Evolutionary conservation across 768 basidiomycete genomes (phyloP), one percentile per base, ranked within the genome.

Genomic region (Russula dissimulans): DNA sequence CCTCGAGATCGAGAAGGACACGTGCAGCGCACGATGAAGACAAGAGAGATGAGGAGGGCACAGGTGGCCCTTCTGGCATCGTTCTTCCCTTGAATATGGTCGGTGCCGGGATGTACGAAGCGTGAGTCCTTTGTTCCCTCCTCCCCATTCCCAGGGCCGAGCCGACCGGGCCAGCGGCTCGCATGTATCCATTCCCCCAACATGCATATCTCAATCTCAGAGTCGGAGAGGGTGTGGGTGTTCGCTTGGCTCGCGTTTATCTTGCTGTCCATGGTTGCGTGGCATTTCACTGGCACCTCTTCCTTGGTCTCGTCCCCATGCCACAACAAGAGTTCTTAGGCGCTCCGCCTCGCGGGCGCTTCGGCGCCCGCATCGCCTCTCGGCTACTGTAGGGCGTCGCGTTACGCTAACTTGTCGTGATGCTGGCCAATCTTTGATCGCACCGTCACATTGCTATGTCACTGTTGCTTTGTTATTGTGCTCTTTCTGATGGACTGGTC

Each of bases 11-110:
- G 69, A 71, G 69, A 50, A 68, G 67, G n/a, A 69, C 26, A 43
- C 54, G 65, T 39, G 63, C 49, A 22, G 32, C 41, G 32, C 53
- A 58, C 36, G 51, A 43, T 14, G 41, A 45, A 26, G 41, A 29
- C 17, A 10, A 26, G 44, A 61, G 66, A 77, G 56, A 56, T 56
- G 73, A 75, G 62, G 82, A 75, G 62, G 82, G 82, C 18, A 41
- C 65, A 51, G 83, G 82, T 0, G 81, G 78, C 17, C 54, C 69
- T 3, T 78, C 72, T 31, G 88, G 88, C 5, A 72, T 85, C 31
- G 78, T 89, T 12, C 65, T 90, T 18, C 78, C 77, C 22, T 68
- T 89, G 62, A 71, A 82, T 56, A 71, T 84, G 69, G 74, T 82
- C n/a, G 78, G 77, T 1, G 77, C 73, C 42, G 79, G 79, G 15